Conservation (phyloP, 768 basidiomycete genomes). For the Tylopilus plumbeoviolaceoides region DNA sequence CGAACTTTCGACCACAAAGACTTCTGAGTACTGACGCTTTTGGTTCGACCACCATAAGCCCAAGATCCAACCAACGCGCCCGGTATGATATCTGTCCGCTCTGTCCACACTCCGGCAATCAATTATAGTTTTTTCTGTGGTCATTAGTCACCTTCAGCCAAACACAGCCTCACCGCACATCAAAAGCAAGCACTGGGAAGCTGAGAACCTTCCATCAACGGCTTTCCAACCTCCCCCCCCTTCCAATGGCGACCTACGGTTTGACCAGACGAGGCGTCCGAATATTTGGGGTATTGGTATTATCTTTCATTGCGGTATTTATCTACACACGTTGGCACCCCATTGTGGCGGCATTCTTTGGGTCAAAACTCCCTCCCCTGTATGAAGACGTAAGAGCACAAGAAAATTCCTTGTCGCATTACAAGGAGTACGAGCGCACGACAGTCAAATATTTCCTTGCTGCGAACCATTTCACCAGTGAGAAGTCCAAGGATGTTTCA, state of each 20-base stretch:
- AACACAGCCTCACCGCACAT: background rate
- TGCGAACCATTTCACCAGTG: slow-evolving; percentile 43
- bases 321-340: slow-evolving; percentile 6
- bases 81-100: background rate
- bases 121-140: background rate
- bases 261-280: slow-evolving; percentile 26
- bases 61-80: too few relatives aligned
- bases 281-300: slow-evolving; percentile 7
- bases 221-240: background rate
- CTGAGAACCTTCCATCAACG: background rate
- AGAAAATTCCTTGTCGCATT: slow-evolving; percentile 42
- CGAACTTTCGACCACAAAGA: background rate
- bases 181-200: slow-evolving; percentile 1
- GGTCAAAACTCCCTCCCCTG: slow-evolving; percentile 34
- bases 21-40: background rate
- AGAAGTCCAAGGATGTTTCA: slow-evolving; percentile 1
- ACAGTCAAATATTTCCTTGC: slow-evolving; percentile 42
- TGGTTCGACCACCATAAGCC: background rate
- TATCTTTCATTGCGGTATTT: slow-evolving; percentile 13
- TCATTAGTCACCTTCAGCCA: background rate
- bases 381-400: slow-evolving; percentile 36
- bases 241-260: slow-evolving; percentile 17
- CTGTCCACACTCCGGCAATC: background rate
- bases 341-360: background rate
- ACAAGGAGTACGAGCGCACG: slow-evolving; percentile 33